Conservation (phyloP, 345 rosid genomes). For the Rhizophora apiculata region DNA sequence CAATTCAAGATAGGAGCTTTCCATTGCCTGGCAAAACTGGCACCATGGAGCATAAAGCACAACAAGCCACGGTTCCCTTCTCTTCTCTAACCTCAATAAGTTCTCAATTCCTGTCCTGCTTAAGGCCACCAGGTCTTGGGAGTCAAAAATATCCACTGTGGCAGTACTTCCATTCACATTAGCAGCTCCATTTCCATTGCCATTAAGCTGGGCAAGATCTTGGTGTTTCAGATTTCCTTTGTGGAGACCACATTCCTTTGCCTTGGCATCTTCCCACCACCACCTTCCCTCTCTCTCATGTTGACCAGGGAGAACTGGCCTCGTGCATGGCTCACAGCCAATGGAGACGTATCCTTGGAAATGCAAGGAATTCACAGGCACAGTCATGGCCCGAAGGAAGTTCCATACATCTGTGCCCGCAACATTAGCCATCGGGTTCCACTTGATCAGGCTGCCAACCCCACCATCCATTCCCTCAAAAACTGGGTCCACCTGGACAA, state of each 20-base stretch:
- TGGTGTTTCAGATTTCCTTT: constrained; percentile 75
- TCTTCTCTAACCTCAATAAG: constrained; percentile 50
- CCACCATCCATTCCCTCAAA: constrained; percentile 93
- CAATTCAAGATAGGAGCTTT: constrained; percentile 61
- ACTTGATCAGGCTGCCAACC: constrained; percentile 84
- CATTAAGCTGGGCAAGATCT: constrained; percentile 26
- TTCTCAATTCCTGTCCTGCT: constrained; percentile 78
- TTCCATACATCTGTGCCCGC: constrained; percentile 71
- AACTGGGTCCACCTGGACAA: constrained; percentile 85
- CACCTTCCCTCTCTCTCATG: constrained; percentile 99
- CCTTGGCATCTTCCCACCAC: constrained; percentile 99
- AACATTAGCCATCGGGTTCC: constrained; percentile 90
- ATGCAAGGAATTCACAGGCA: constrained; percentile 78
- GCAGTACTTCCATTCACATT: constrained; percentile 28
- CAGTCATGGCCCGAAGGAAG: constrained; percentile 80
- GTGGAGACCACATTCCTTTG: constrained; percentile 94
- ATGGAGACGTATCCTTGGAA: constrained; percentile 75
- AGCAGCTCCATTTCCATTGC: constrained; percentile 39
- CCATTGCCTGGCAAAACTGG: constrained; percentile 90
- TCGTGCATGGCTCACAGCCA: constrained; percentile 96
- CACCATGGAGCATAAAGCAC: constrained; percentile 98
- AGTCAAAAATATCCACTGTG: constrained; percentile 58
- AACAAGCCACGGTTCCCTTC: constrained; percentile 81
- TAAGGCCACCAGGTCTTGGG: constrained; percentile 52
- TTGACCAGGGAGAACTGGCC: constrained; percentile 90